Percentiles rank a stretch among this genome's conserved stretches.
phyloP scores from a whole-genome alignment of 805 yeast genomes.

The Suhomyces pyralidae region DNA sequence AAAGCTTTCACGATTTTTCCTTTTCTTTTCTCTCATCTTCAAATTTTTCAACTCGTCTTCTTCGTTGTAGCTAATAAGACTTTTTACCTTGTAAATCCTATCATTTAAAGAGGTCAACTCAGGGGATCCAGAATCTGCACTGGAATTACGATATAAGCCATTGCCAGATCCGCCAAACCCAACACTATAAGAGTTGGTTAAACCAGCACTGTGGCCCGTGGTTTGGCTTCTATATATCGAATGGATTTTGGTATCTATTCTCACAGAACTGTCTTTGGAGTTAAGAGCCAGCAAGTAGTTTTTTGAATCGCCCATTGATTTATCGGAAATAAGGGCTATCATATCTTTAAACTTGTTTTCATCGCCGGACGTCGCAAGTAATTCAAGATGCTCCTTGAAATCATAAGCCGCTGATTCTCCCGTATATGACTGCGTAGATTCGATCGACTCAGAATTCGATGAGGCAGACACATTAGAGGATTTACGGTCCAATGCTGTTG shows the following conservation, averaged over 20 bases:
- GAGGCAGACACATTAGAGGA: not conserved
- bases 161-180: not conserved
- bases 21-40: constrained; percentile 9
- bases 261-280: constrained; percentile 19
- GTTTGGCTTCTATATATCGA: constrained; percentile 31
- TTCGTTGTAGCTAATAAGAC: constrained; percentile 34
- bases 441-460: constrained; percentile 3
- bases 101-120: constrained; percentile 10
- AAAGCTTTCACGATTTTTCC: constrained; percentile 2
- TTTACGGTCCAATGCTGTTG: not conserved
- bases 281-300: constrained; percentile 22
- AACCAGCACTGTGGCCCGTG: constrained; percentile 7
- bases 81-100: constrained; percentile 39
- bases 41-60: constrained; percentile 23
- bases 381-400: constrained; percentile 2
- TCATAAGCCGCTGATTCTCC: not conserved
- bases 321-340: constrained; percentile 23
- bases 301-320: constrained; percentile 26
- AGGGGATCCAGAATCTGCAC: constrained; percentile 8
- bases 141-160: constrained; percentile 6
- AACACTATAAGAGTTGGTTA: constrained; percentile 1
- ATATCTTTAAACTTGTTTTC: constrained; percentile 16
- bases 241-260: constrained; percentile 32
- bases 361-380: constrained; percentile 2
- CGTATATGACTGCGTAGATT: constrained; percentile 3